These are phyloP conservation scores for Schwanniomyces vanrijiae DNA, from an alignment of 805 yeast species.

Conservation along the genomic window DNA sequence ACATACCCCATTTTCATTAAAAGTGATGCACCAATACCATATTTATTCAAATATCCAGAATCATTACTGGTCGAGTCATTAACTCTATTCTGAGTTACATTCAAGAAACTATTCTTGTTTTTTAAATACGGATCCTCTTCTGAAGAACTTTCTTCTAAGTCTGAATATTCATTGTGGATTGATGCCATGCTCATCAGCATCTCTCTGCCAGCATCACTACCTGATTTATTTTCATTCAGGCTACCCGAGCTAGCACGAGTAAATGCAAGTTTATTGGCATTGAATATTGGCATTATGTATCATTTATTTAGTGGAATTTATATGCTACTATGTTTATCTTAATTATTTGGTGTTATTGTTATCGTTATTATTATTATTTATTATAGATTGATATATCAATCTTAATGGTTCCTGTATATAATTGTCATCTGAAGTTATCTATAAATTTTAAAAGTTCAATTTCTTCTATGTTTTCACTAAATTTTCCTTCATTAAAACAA, in stretches of 20 bases:
- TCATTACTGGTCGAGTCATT: background rate
- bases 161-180: constrained; percentile 16
- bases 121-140: constrained; percentile 6
- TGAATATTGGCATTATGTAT: background rate
- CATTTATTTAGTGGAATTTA: background rate
- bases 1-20: constrained; percentile 84
- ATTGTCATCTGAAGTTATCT: constrained; percentile 1
- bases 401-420: constrained; percentile 3
- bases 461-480: constrained; percentile 17
- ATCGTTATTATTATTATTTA: too few relatives aligned
- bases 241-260: constrained; percentile 6
- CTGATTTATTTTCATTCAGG: background rate
- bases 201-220: background rate
- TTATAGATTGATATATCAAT: too few relatives aligned
- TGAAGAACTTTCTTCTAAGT: constrained; percentile 12
- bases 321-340: background rate
- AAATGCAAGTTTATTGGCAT: constrained; percentile 6
- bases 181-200: constrained; percentile 11
- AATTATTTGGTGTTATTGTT: too few relatives aligned
- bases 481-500: constrained; percentile 11
- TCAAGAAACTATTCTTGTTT: constrained; percentile 4
- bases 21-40: constrained; percentile 85
- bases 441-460: constrained; percentile 23
- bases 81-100: constrained; percentile 6
- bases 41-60: constrained; percentile 21